Base-by-base conservation (phyloP, 345 rosid genomes). In the Aquilaria yunnanensis region DNA sequence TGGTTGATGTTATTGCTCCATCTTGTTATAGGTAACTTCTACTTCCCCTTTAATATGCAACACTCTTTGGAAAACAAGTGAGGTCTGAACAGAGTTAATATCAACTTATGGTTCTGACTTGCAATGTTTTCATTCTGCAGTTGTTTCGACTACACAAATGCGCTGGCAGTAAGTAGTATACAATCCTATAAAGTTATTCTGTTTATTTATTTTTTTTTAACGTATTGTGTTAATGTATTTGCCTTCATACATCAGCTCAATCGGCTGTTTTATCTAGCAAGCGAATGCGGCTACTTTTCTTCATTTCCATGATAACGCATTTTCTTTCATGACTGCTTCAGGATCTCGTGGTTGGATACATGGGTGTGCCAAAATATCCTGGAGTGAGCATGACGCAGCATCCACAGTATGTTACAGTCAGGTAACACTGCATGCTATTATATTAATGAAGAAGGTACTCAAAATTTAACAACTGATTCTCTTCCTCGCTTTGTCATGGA, bases 131-230 rank as follows among this genome's bases (percentile, higher is more conserved):
- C 64, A 47, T 65, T 67, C 29, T 66, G 66, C 96, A 93, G 98
- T 80, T 93, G 97, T 75, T 93, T 93, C 65, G 98, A 90, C 81
- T 90, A 93, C 78, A 93, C 98, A 54, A 93, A 93, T 78, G 98
- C 81, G 60, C 79, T 93, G 75, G 96, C 97, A 65, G 98, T 89
- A 74, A 93, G 98, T 77, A 65, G 62, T 63, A 14, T 32, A 23
- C 63, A 62, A 9, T 33, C 56, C 51, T 12, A 23, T 46, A 58
- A 66, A 51, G 13, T 51, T 37, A 10, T 51, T 12, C 48, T 3
- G 9, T 47, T 16, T 10, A 8, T 54, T 10, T 64, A 37, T 37
- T 37, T 37, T 23, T 23, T 23, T 23, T 23, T 23, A 48, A 13
- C 43, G 14, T 9, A 23, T 32, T 16, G 0, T 58, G 30, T 45